Evolutionary conservation across 768 basidiomycete genomes (phyloP).

Genomic region (Calocera viscosa): DNA sequence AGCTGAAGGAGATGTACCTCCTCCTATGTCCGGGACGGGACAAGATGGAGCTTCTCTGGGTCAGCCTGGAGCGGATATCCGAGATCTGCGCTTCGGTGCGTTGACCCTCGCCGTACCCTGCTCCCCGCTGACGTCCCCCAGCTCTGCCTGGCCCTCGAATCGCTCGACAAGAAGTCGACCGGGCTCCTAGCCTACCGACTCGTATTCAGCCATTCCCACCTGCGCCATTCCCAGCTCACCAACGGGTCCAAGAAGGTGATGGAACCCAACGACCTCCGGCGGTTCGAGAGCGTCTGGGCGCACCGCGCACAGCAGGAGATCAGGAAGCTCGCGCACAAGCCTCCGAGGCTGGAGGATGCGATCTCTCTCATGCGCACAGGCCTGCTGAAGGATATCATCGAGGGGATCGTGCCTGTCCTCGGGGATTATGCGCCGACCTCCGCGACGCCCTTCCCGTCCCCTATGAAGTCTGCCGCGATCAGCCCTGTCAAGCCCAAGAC

Average conservation of each 20-base stretch:
- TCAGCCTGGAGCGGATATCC: background rate
- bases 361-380: background rate
- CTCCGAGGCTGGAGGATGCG: background rate
- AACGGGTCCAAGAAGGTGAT: background rate
- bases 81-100: background rate
- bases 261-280: background rate
- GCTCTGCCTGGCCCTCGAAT: background rate
- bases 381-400: background rate
- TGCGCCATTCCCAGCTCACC: background rate
- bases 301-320: background rate
- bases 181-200: background rate
- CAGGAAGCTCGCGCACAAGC: background rate
- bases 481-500: background rate
- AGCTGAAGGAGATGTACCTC: constrained; percentile 5
- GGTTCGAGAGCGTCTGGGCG: background rate
- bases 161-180: background rate
- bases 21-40: background rate
- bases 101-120: background rate
- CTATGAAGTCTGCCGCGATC: background rate
- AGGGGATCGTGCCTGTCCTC: background rate
- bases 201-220: background rate
- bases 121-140: background rate
- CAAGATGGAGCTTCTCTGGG: background rate
- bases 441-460: background rate
- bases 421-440: background rate